Percentiles rank a stretch among this genome's conserved stretches.
These are phyloP conservation scores for Raffaelea deltoideospora DNA, from an alignment of 2,329 filamentous ascomycete genomes.

Conservation along the genomic window DNA sequence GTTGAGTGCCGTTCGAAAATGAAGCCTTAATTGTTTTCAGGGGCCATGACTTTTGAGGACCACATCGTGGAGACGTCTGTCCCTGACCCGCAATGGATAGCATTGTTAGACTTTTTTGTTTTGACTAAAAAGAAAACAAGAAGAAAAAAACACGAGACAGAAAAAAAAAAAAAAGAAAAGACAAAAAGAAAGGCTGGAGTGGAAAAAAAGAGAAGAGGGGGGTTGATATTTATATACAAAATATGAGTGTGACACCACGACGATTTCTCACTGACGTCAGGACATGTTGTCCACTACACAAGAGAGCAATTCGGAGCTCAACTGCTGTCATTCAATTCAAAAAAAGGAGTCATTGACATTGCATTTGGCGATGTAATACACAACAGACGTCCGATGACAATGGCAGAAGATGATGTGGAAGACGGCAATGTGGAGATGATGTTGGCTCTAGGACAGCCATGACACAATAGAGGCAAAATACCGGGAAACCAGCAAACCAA, in stretches of 20 bases:
- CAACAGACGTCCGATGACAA: neutral
- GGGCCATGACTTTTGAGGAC: no score
- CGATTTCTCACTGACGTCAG: no score
- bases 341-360: neutral
- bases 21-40: no score
- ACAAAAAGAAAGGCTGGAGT: neutral
- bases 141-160: neutral
- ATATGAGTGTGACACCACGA: no score
- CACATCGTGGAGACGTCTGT: no score
- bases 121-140: neutral
- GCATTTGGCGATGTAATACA: neutral
- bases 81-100: neutral
- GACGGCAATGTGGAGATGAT: no score
- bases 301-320: neutral
- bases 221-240: neutral
- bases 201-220: neutral
- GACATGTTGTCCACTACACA: no score
- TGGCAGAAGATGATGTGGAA: neutral
- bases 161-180: neutral
- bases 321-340: neutral
- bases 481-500: no score
- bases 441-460: no score
- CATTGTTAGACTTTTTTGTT: neutral
- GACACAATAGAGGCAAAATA: no score
- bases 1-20: no score